Conservation (phyloP, 768 basidiomycete species). For the Pleurotus salmoneostramineus region DNA sequence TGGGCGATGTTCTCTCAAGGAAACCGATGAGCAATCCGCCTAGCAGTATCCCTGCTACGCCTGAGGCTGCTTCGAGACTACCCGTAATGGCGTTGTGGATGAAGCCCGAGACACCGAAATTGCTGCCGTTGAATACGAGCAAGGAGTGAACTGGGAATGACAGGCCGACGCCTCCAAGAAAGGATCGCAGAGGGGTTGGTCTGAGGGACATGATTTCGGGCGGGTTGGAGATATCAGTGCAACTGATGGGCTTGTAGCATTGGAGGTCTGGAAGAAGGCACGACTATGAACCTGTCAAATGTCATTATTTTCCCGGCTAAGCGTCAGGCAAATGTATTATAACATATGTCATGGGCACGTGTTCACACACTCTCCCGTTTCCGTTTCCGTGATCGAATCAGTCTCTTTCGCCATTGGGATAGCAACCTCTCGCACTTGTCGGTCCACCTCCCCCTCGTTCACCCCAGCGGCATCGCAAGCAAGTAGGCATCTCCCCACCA, state of each 20-base stretch:
- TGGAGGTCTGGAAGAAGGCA: neutral
- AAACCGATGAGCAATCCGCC: constrained; percentile 42
- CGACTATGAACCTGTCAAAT: too few relatives aligned
- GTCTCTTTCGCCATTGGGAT: constrained; percentile 14
- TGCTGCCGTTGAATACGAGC: constrained; percentile 48
- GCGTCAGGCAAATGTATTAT: neutral
- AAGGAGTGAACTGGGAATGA: constrained; percentile 49
- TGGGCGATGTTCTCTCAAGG: constrained; percentile 32
- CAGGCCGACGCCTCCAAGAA: constrained; percentile 52
- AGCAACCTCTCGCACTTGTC: constrained; percentile 26
- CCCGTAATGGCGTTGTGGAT: constrained; percentile 47
- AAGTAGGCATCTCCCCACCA: constrained; percentile 43
- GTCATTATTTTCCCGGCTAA: too few relatives aligned
- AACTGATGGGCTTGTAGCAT: neutral
- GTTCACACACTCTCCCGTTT: neutral
- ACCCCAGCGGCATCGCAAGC: constrained; percentile 36
- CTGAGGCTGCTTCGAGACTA: constrained; percentile 33
- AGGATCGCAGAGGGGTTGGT: constrained; percentile 46
- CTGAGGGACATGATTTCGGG: constrained; percentile 19
- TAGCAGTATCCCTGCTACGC: constrained; percentile 41
- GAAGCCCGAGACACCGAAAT: constrained; percentile 62
- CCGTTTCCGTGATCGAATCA: neutral
- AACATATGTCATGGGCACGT: constrained; percentile 6
- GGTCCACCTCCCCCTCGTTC: constrained; percentile 27
- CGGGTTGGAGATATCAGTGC: neutral